phyloP scores from a whole-genome alignment of 176 grass and related monocot species.

The Oryza coarctata region DNA sequence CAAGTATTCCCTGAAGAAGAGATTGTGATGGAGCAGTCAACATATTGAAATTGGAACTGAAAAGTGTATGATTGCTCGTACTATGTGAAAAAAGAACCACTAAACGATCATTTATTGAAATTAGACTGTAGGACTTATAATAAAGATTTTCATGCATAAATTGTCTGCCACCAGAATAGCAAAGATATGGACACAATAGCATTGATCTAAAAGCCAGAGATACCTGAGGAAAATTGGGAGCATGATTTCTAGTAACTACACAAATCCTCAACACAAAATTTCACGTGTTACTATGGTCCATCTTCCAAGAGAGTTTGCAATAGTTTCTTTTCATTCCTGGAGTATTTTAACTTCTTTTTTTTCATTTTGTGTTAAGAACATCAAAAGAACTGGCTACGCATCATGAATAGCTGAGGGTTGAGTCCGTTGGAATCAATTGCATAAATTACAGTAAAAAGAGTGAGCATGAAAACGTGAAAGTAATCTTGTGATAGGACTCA shows the following conservation, averaged over 20 bases:
- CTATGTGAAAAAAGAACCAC: not conserved
- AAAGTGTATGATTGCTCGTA: not conserved
- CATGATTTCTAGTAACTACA: constrained; percentile 12
- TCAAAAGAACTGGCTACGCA: not conserved
- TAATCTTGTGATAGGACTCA: constrained; percentile 43
- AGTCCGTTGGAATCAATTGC: not conserved
- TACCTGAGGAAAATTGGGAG: not conserved
- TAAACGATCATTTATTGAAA: not conserved
- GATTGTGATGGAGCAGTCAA: constrained; percentile 4
- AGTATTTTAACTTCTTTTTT: not conserved
- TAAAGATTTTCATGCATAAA: not conserved
- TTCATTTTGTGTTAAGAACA: not conserved
- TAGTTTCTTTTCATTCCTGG: not conserved
- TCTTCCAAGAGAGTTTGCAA: not conserved
- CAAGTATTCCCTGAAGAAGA: constrained; percentile 88
- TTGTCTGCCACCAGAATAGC: not conserved
- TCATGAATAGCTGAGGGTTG: not conserved
- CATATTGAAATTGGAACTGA: constrained; percentile 2
- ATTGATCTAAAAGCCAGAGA: not conserved
- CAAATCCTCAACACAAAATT: not conserved
- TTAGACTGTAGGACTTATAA: not conserved
- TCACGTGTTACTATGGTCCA: not conserved
- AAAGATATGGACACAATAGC: not conserved
- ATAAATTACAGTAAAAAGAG: not conserved
- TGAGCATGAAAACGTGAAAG: not conserved